A percentile compares a stretch with the other conserved stretches of the same genome.
phyloP scores from a whole-genome alignment of 2,329 filamentous ascomycete species.

The Coniochaeta sp. region DNA sequence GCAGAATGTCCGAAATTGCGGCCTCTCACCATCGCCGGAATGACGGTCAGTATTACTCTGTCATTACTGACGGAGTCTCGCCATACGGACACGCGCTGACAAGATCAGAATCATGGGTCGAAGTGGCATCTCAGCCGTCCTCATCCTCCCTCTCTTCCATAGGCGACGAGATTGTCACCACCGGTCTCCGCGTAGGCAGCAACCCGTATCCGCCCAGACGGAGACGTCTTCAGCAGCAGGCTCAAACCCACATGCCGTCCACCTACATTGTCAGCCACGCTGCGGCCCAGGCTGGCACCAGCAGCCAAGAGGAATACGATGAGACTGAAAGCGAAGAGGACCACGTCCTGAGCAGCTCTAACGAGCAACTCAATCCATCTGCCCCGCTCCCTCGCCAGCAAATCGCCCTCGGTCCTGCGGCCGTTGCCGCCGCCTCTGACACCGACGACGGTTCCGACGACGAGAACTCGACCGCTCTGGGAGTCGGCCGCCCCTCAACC shows the following conservation, averaged over 20 bases:
- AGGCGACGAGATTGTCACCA: constrained; percentile 84
- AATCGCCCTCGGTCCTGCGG: constrained; percentile 28
- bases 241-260: constrained; percentile 21
- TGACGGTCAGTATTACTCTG: constrained; percentile 24
- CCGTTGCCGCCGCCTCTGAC: constrained; percentile 29
- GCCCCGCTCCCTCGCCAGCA: constrained; percentile 22
- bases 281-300: constrained; percentile 40
- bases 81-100: constrained; percentile 14
- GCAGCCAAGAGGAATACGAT: constrained; percentile 91
- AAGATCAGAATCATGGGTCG: constrained; percentile 83
- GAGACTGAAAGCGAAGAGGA: constrained; percentile 91
- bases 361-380: constrained; percentile 37
- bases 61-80: not conserved
- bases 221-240: constrained; percentile 33
- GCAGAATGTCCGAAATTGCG: constrained; percentile 11
- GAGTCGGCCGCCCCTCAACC: constrained; percentile 45
- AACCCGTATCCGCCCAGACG: constrained; percentile 56
- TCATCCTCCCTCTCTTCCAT: constrained; percentile 86
- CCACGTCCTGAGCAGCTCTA: constrained; percentile 51
- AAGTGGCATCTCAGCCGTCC: constrained; percentile 86
- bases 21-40: constrained; percentile 18
- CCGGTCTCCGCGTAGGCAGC: constrained; percentile 69
- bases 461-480: constrained; percentile 74
- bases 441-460: constrained; percentile 48
- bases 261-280: constrained; percentile 30